These are phyloP conservation scores for Fusarium liriodendri DNA, from an alignment of 2,329 filamentous ascomycete species.

Conservation along the genomic window DNA sequence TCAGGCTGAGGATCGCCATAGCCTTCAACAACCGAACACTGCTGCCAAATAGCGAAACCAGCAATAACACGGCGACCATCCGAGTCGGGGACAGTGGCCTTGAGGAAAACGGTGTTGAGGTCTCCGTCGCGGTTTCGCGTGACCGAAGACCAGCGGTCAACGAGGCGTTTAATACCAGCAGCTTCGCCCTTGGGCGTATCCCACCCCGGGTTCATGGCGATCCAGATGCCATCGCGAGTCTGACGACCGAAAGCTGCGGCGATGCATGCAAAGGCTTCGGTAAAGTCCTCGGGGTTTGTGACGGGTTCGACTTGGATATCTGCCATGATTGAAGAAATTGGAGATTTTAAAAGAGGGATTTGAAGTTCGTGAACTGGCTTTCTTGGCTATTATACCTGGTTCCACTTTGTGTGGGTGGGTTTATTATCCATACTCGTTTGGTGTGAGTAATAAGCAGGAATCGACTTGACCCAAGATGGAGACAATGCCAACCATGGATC, in stretches of 20 bases:
- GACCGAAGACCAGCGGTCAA: conserved; percentile 53
- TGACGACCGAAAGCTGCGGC: conserved; percentile 61
- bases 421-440: not conserved
- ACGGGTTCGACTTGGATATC: conserved; percentile 44
- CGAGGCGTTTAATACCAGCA: conserved; percentile 51
- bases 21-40: conserved; percentile 61
- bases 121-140: conserved; percentile 56
- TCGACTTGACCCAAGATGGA: not conserved
- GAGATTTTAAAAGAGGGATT: not conserved
- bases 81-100: conserved; percentile 59
- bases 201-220: conserved; percentile 65
- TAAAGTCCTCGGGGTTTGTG: conserved; percentile 43
- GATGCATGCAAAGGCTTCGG: conserved; percentile 38
- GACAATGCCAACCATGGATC: not conserved
- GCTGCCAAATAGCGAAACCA: conserved; percentile 67
- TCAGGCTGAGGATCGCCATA: conserved; percentile 55
- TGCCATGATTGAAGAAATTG: not conserved
- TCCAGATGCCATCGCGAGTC: conserved; percentile 62
- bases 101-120: conserved; percentile 64
- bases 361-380: not conserved
- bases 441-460: not conserved
- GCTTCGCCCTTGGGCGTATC: conserved; percentile 59
- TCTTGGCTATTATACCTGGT: not conserved
- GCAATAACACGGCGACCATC: conserved; percentile 51
- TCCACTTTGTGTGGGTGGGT: not conserved